Evolutionary conservation across 768 basidiomycete species (phyloP).

Genomic region (Hebeloma cylindrosporum): DNA sequence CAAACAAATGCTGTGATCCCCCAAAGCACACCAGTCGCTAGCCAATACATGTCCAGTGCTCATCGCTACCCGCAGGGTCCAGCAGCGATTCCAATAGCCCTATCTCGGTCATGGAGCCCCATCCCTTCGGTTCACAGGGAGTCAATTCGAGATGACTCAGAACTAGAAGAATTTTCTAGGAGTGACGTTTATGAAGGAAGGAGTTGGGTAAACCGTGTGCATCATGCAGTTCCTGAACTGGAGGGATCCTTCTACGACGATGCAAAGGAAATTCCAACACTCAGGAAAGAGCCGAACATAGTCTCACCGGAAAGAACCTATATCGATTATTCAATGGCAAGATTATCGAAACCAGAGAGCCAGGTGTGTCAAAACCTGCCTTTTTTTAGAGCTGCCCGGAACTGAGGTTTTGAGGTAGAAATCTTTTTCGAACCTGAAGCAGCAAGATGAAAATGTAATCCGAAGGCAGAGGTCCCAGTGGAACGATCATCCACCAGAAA

Average conservation of each 20-base stretch:
- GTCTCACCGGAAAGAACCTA: too few relatives aligned
- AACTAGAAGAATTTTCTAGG: constrained; percentile 3
- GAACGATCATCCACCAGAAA: constrained; percentile 5
- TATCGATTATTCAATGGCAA: too few relatives aligned
- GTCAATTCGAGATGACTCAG: constrained; percentile 14
- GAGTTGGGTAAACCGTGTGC: constrained; percentile 13
- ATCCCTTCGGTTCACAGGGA: constrained; percentile 37
- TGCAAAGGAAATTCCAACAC: too few relatives aligned
- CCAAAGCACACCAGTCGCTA: constrained; percentile 20
- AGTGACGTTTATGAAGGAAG: constrained; percentile 6
- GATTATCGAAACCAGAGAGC: too few relatives aligned
- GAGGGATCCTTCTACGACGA: too few relatives aligned
- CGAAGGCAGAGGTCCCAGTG: constrained; percentile 8
- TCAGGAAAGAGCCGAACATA: too few relatives aligned
- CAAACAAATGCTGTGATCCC: constrained; percentile 1
- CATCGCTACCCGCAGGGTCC: constrained; percentile 9
- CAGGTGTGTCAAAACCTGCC: too few relatives aligned
- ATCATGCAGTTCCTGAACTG: too few relatives aligned
- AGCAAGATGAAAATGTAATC: constrained; percentile 9
- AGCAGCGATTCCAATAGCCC: constrained; percentile 8
- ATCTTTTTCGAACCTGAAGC: too few relatives aligned
- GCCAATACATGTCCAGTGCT: constrained; percentile 18
- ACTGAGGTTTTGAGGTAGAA: too few relatives aligned
- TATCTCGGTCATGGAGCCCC: constrained; percentile 30
- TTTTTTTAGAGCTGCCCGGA: too few relatives aligned